These are phyloP conservation scores for Cystofilobasidium capitatum DNA, from an alignment of 768 basidiomycete genomes.

Conservation along the genomic window DNA sequence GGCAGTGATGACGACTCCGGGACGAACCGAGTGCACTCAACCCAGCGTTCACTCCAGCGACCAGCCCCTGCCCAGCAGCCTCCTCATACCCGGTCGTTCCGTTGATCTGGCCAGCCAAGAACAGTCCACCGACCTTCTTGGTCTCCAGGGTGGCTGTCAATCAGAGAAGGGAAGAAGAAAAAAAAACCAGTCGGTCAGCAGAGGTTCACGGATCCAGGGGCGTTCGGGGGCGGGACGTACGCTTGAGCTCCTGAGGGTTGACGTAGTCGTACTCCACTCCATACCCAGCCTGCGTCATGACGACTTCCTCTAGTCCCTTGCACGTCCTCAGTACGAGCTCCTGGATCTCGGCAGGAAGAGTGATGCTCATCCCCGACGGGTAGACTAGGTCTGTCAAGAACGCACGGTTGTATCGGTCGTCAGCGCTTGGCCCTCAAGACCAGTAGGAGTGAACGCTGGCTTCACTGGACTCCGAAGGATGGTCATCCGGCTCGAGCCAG, in stretches of 20 bases:
- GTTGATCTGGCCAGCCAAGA: slow-evolving; percentile 84
- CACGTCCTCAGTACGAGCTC: slow-evolving; percentile 73
- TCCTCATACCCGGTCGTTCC: slow-evolving; percentile 94
- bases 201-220: not conserved
- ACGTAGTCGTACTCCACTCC: slow-evolving; percentile 79
- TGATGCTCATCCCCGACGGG: slow-evolving; percentile 80
- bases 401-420: not conserved
- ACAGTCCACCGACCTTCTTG: slow-evolving; percentile 64
- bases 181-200: not conserved
- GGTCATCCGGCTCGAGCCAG: slow-evolving; percentile 89
- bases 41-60: slow-evolving; percentile 83
- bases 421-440: not conserved
- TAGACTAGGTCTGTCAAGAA: slow-evolving; percentile 61
- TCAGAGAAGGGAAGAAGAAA: not conserved
- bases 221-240: slow-evolving; percentile 45
- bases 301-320: slow-evolving; percentile 71
- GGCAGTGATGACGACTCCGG: too few species aligned
- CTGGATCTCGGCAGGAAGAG: slow-evolving; percentile 76
- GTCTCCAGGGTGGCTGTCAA: slow-evolving; percentile 76
- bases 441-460: not conserved
- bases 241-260: slow-evolving; percentile 67
- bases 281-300: slow-evolving; percentile 76
- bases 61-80: slow-evolving; percentile 78
- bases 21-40: slow-evolving; percentile 48
- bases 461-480: slow-evolving; percentile 58